phyloP scores from a whole-genome alignment of 495 filamentous ascomycete genomes.

The Paragyromitra xinjiangensis region DNA sequence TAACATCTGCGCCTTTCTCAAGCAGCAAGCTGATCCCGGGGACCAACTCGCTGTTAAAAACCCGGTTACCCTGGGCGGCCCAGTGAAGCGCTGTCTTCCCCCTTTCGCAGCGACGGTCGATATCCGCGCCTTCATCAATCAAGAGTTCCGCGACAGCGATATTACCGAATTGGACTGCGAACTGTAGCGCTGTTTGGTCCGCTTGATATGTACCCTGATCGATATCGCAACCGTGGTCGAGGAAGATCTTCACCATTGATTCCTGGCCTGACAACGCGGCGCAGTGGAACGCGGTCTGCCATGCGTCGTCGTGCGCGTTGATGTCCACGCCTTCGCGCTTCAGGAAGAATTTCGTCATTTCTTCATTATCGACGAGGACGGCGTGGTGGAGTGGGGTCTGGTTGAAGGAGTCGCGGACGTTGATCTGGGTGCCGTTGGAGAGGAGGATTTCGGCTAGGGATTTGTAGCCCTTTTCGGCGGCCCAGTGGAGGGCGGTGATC shows the following conservation, averaged over 20 bases:
- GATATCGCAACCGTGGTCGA: slow-evolving; percentile 41
- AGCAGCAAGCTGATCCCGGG: slow-evolving; percentile 32
- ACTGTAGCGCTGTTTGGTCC: slow-evolving; percentile 41
- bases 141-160: slow-evolving; percentile 36
- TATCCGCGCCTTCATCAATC: slow-evolving; percentile 44
- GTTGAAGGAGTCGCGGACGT: slow-evolving; percentile 36
- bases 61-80: slow-evolving; percentile 51
- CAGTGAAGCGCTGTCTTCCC: slow-evolving; percentile 56
- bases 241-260: slow-evolving; percentile 35
- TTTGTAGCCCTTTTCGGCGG: slow-evolving; percentile 32
- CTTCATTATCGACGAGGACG: slow-evolving; percentile 36
- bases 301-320: slow-evolving; percentile 40
- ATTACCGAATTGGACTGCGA: slow-evolving; percentile 45
- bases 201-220: slow-evolving; percentile 39
- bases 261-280: slow-evolving; percentile 36
- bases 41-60: slow-evolving; percentile 39
- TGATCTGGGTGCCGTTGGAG: slow-evolving; percentile 34
- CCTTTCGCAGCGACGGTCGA: slow-evolving; percentile 32
- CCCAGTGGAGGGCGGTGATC: slow-evolving; percentile 45
- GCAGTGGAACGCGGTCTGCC: slow-evolving; percentile 48
- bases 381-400: slow-evolving; percentile 46
- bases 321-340: slow-evolving; percentile 16
- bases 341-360: slow-evolving; percentile 36
- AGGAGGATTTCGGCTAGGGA: slow-evolving; percentile 33
- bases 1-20: slow-evolving; percentile 34